A percentile compares a stretch with the other conserved stretches of the same genome.
These are phyloP conservation scores for Haemoproteus tartakovskyi DNA, from an alignment of 169 alveolate species.

Conservation along the genomic window DNA sequence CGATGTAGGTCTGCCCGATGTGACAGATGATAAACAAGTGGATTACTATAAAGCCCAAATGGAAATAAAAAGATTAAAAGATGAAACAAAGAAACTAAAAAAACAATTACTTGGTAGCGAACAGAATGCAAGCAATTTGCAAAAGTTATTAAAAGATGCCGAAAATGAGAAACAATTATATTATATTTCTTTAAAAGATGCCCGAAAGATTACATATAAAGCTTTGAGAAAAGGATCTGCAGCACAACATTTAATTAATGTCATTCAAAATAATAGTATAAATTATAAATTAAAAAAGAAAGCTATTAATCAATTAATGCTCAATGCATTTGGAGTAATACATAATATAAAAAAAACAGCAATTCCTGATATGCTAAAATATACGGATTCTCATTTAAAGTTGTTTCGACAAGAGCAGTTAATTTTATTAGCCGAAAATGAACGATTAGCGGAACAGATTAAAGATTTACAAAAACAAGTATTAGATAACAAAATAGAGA, in stretches of 20 bases:
- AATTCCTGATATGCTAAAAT: conserved; percentile 62
- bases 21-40: too few relatives aligned
- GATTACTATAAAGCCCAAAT: too few relatives aligned
- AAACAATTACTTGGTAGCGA: conserved; percentile 31
- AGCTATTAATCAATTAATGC: conserved; percentile 67
- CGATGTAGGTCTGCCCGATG: too few relatives aligned
- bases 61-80: conserved; percentile 29
- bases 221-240: conserved; percentile 79
- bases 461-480: conserved; percentile 71
- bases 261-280: conserved; percentile 69
- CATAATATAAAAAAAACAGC: conserved; percentile 13
- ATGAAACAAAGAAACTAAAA: conserved; percentile 50
- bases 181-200: conserved; percentile 47
- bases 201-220: conserved; percentile 69
- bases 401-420: conserved; percentile 80
- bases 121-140: conserved; percentile 27
- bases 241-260: conserved; percentile 63
- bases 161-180: conserved; percentile 21
- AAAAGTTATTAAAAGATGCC: conserved; percentile 36
- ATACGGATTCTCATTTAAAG: conserved; percentile 74
- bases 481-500: conserved; percentile 51
- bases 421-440: conserved; percentile 78
- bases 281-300: conserved; percentile 62
- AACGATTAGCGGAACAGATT: conserved; percentile 73
- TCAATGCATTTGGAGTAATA: conserved; percentile 68